These are phyloP conservation scores for Daldinia bambusicola DNA, from an alignment of 495 filamentous ascomycete genomes.

Conservation along the genomic window DNA sequence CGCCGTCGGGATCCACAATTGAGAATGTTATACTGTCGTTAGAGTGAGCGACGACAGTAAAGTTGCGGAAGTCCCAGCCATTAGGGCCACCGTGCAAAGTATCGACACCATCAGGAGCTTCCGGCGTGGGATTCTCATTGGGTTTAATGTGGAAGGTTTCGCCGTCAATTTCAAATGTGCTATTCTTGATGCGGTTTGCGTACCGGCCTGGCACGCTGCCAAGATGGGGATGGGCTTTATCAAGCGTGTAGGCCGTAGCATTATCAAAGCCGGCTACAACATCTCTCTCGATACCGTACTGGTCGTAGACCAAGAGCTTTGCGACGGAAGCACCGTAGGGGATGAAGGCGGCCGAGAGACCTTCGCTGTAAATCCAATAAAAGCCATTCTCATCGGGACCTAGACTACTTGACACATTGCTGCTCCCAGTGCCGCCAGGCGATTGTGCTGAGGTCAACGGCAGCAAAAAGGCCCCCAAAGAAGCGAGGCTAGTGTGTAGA, in stretches of 20 bases:
- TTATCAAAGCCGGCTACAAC: slow-evolving; percentile 84
- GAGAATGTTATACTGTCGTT: slow-evolving; percentile 79
- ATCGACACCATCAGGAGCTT: slow-evolving; percentile 63
- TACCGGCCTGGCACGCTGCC: slow-evolving; percentile 83
- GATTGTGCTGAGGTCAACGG: slow-evolving; percentile 41
- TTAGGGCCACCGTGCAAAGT: slow-evolving; percentile 84
- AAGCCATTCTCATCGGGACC: slow-evolving; percentile 62
- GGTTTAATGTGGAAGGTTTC: slow-evolving; percentile 68
- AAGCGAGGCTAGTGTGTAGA: slow-evolving; percentile 40
- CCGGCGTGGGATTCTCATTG: slow-evolving; percentile 73
- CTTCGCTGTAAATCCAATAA: slow-evolving; percentile 77
- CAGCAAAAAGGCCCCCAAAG: slow-evolving; percentile 46
- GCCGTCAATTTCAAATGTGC: slow-evolving; percentile 77
- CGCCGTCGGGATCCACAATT: slow-evolving; percentile 74
- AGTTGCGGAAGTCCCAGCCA: slow-evolving; percentile 86
- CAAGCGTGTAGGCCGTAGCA: slow-evolving; percentile 72
- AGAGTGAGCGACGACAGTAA: slow-evolving; percentile 75
- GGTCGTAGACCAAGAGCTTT: slow-evolving; percentile 78
- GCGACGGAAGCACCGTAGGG: slow-evolving; percentile 82
- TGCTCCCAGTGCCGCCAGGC: slow-evolving; percentile 26
- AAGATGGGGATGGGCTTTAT: slow-evolving; percentile 77
- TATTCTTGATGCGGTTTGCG: slow-evolving; percentile 89
- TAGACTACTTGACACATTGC: slow-evolving; percentile 25
- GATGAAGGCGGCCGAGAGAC: slow-evolving; percentile 78
- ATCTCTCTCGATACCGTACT: slow-evolving; percentile 70